phyloP scores from a whole-genome alignment of 345 rosid genomes.

The Isatis tinctoria region DNA sequence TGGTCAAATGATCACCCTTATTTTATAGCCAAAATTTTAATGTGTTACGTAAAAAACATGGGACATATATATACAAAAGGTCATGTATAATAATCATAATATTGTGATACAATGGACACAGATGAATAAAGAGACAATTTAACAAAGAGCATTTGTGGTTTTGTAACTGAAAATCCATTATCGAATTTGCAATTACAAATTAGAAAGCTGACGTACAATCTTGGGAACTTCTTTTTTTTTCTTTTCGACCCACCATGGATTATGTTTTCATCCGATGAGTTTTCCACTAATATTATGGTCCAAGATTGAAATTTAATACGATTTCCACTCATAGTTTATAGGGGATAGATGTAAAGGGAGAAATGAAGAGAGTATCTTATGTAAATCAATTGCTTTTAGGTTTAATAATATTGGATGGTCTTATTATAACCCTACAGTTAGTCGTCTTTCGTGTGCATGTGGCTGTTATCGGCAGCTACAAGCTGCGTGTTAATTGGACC shows the following conservation, averaged over 20 bases:
- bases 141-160: background rate
- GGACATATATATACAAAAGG: background rate
- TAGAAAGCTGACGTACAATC: background rate
- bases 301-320: background rate
- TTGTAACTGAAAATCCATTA: background rate
- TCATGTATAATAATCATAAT: background rate
- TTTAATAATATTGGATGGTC: background rate
- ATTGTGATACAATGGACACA: background rate
- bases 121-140: background rate
- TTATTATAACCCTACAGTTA: background rate
- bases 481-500: background rate
- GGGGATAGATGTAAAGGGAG: background rate
- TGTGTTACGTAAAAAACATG: background rate
- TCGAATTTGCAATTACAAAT: background rate
- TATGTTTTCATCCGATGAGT: background rate
- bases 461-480: too few relatives aligned
- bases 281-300: constrained; percentile 12
- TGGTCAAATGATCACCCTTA: too few relatives aligned
- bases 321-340: constrained; percentile 8
- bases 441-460: background rate
- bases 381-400: background rate
- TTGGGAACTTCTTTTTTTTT: background rate
- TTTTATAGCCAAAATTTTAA: background rate
- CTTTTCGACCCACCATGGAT: background rate
- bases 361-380: background rate